Percentiles rank a stretch among this genome's conserved stretches.
These are phyloP conservation scores for Crucibulum laeve DNA, from an alignment of 768 basidiomycete genomes.

Conservation along the genomic window DNA sequence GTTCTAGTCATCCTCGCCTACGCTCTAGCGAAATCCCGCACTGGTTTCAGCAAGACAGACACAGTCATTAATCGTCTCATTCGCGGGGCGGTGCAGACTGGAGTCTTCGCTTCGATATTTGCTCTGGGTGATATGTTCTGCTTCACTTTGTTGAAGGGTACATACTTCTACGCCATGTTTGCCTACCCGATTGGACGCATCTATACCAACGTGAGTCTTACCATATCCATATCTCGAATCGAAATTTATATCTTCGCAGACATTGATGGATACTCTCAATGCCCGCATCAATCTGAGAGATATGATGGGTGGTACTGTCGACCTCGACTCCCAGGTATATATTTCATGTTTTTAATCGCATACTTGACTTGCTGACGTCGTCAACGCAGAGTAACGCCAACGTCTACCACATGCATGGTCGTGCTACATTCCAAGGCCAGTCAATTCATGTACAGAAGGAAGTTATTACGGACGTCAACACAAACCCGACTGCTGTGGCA, in stretches of 20 bases:
- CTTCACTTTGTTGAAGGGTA: neutral
- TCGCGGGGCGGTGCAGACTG: neutral
- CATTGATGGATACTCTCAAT: slow-evolving; percentile 1
- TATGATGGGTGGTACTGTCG: neutral
- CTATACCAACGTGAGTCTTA: neutral
- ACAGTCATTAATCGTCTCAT: neutral
- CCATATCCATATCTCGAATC: neutral
- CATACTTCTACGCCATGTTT: slow-evolving; percentile 5
- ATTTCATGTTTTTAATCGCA: neutral
- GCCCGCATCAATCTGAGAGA: neutral
- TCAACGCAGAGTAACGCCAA: neutral
- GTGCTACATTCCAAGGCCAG: too few species aligned
- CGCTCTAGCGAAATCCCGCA: neutral
- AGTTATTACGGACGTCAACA: too few species aligned
- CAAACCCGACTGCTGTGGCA: too few species aligned
- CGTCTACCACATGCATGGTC: neutral
- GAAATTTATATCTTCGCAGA: neutral
- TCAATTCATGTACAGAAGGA: too few species aligned
- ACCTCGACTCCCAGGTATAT: neutral
- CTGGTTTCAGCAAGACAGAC: neutral
- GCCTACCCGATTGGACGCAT: slow-evolving; percentile 5
- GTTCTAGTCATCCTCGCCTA: neutral
- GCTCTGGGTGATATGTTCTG: neutral
- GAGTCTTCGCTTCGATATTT: neutral
- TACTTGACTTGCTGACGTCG: neutral